A percentile compares a stretch with the other conserved stretches of the same genome.
Conservation (phyloP, 768 basidiomycete species). For the Leucogyrophana mollusca region DNA sequence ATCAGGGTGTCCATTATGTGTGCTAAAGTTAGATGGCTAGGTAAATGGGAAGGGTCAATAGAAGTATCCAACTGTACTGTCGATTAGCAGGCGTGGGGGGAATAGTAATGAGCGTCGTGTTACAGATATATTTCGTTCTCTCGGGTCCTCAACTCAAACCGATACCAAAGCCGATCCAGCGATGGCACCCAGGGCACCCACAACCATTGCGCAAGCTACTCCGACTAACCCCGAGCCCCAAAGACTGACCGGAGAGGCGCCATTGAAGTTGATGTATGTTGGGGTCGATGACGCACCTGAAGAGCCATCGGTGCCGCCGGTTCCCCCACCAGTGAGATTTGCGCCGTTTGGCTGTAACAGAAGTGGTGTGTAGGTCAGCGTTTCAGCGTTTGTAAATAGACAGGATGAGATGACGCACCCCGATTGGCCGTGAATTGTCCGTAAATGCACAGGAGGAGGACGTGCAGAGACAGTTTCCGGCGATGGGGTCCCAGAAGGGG, state of each 20-base stretch:
- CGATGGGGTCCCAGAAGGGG: conserved; percentile 79
- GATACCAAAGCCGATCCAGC: conserved; percentile 3
- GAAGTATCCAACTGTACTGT: too few relatives aligned
- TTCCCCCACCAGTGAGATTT: conserved; percentile 61
- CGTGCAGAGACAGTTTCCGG: conserved; percentile 61
- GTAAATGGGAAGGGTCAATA: too few relatives aligned
- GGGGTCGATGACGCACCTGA: conserved; percentile 21
- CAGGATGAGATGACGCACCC: conserved; percentile 41
- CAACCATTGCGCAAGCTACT: conserved; percentile 1
- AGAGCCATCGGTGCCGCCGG: conserved; percentile 28
- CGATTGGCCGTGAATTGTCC: conserved; percentile 63
- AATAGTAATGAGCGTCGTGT: too few relatives aligned
- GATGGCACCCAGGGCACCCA: conserved; percentile 4
- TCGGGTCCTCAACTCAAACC: neutral
- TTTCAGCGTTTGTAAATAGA: conserved; percentile 2
- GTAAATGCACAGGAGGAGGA: conserved; percentile 56
- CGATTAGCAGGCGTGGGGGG: too few relatives aligned
- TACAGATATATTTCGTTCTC: too few relatives aligned
- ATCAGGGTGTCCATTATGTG: too few relatives aligned
- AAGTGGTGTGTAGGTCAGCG: conserved; percentile 4
- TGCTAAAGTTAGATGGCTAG: too few relatives aligned
- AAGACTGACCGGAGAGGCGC: neutral
- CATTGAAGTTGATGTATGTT: conserved; percentile 52
- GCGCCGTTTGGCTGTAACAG: conserved; percentile 61
- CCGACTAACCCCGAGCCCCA: conserved; percentile 1